These are phyloP conservation scores for Chalciporus chontae DNA, from an alignment of 768 basidiomycete species.

Conservation along the genomic window DNA sequence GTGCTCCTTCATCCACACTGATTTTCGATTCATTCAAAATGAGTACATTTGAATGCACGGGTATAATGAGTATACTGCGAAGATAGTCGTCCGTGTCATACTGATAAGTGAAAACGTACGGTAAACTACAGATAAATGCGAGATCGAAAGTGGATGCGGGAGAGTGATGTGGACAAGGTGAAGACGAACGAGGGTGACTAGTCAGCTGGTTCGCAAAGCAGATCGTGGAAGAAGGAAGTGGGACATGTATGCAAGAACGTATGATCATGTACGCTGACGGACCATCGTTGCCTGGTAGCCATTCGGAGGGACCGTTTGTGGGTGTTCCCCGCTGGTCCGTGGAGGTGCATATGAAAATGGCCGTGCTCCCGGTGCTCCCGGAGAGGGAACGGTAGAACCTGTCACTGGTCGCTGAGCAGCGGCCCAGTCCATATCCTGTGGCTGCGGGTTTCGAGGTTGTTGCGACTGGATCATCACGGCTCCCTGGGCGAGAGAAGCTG, in stretches of 20 bases:
- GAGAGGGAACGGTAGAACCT: conserved; percentile 29
- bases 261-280: conserved; percentile 48
- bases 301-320: conserved; percentile 36
- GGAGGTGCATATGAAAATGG: conserved; percentile 50
- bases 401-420: conserved; percentile 37
- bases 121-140: conserved; percentile 62
- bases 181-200: conserved; percentile 24
- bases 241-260: neutral
- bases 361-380: conserved; percentile 39
- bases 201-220: conserved; percentile 28
- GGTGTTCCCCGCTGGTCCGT: conserved; percentile 43
- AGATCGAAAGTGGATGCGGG: conserved; percentile 37
- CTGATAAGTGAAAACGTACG: conserved; percentile 42
- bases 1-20: conserved; percentile 9
- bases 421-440: conserved; percentile 45
- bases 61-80: conserved; percentile 60
- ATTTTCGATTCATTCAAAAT: conserved; percentile 32
- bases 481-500: conserved; percentile 43
- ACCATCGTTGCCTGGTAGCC: conserved; percentile 46
- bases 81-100: conserved; percentile 60
- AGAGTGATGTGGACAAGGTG: conserved; percentile 15
- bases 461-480: conserved; percentile 42
- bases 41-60: conserved; percentile 42
- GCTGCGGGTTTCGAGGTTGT: conserved; percentile 36
- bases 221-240: conserved; percentile 15